Evolutionary conservation across 345 rosid genomes (phyloP).

Genomic region (Salix koriyanagi): DNA sequence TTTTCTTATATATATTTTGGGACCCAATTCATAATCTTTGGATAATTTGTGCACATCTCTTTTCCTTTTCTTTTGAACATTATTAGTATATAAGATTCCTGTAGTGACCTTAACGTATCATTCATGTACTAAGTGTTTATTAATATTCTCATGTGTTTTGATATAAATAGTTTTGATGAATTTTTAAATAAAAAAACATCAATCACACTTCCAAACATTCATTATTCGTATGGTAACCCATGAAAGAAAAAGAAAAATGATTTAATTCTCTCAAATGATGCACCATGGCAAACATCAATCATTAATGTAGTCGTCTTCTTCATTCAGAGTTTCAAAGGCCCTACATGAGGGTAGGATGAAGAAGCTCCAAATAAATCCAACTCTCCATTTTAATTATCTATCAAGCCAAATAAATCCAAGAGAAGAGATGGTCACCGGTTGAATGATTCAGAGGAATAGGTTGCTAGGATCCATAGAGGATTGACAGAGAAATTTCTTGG

Average conservation of each 20-base stretch:
- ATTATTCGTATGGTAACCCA: not conserved
- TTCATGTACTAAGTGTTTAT: not conserved
- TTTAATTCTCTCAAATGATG: not conserved
- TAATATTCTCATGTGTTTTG: no score
- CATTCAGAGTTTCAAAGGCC: constrained; percentile 14
- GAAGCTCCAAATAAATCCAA: constrained; percentile 23
- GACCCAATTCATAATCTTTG: not conserved
- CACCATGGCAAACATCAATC: constrained; percentile 19
- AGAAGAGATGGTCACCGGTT: constrained; percentile 30
- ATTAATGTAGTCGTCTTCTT: not conserved
- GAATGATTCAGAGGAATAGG: constrained; percentile 44
- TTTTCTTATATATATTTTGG: not conserved
- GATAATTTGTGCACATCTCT: not conserved
- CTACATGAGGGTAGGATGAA: constrained; percentile 8
- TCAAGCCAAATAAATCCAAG: constrained; percentile 21
- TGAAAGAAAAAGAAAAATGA: no score
- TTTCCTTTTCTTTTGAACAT: not conserved
- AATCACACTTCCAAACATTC: no score
- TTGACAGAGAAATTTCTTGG: constrained; percentile 29
- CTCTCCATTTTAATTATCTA: not conserved
- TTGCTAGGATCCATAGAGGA: constrained; percentile 32
- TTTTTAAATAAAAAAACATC: no score
- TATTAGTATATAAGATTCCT: not conserved
- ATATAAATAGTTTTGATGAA: no score
- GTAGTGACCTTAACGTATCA: not conserved